These are phyloP conservation scores for Phytopythium cucurbitacearum DNA, from an alignment of 352 stramenopile species.

Conservation along the genomic window DNA sequence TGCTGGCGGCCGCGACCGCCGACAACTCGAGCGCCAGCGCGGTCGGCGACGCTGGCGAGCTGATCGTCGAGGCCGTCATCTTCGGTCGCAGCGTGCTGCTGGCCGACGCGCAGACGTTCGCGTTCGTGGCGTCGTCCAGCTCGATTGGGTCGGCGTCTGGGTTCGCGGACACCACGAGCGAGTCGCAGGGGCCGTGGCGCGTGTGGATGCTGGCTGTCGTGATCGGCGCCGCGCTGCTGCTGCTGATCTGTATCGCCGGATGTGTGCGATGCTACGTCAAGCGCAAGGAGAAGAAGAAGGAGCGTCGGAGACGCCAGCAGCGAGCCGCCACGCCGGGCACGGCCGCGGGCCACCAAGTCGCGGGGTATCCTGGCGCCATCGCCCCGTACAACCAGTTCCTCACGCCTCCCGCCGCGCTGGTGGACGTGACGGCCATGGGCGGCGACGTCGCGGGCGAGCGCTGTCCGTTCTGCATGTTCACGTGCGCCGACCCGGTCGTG, in stretches of 20 bases:
- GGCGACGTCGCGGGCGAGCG: slow-evolving; percentile 9
- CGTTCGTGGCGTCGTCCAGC: slow-evolving; percentile 78
- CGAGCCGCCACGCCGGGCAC: not conserved
- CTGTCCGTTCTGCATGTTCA: slow-evolving; percentile 68
- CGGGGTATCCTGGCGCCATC: too few relatives aligned
- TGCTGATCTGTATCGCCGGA: slow-evolving; percentile 40
- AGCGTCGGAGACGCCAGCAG: not conserved
- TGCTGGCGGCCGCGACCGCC: slow-evolving; percentile 34
- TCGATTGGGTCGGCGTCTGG: slow-evolving; percentile 52
- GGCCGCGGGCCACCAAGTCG: too few relatives aligned
- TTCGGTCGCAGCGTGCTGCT: slow-evolving; percentile 60
- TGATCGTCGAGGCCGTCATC: slow-evolving; percentile 69
- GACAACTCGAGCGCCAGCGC: not conserved
- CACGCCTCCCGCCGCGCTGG: slow-evolving; percentile 1
- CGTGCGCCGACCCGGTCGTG: slow-evolving; percentile 33
- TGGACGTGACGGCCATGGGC: not conserved
- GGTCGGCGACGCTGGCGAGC: slow-evolving; percentile 43
- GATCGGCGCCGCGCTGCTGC: slow-evolving; percentile 34
- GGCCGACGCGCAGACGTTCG: slow-evolving; percentile 54
- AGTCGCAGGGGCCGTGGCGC: slow-evolving; percentile 43
- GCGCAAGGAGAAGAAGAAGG: slow-evolving; percentile 1
- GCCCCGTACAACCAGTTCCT: slow-evolving; percentile 4
- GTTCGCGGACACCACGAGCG: slow-evolving; percentile 11
- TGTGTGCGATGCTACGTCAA: slow-evolving; percentile 28
- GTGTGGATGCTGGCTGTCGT: slow-evolving; percentile 51